These are phyloP conservation scores for Neonectria magnoliae DNA, from an alignment of 2,329 filamentous ascomycete genomes.

Conservation along the genomic window DNA sequence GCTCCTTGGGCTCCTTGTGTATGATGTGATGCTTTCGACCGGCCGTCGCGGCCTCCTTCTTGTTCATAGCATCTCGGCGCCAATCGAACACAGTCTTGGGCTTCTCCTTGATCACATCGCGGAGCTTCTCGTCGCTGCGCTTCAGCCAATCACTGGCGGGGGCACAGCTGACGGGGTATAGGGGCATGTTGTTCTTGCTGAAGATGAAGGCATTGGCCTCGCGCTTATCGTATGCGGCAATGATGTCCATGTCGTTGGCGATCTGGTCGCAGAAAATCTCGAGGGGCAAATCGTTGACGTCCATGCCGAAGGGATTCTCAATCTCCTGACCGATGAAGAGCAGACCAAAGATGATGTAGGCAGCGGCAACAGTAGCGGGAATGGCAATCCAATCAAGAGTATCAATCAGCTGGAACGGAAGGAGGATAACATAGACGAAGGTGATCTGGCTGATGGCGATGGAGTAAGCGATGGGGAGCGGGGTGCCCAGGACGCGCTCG, in stretches of 20 bases:
- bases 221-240: conserved; percentile 63
- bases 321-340: conserved; percentile 80
- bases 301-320: conserved; percentile 85
- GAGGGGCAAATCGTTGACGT: conserved; percentile 83
- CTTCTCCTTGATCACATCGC: conserved; percentile 53
- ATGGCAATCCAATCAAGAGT: conserved; percentile 78
- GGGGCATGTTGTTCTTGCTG: conserved; percentile 57
- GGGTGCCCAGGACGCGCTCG: conserved; percentile 84
- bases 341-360: conserved; percentile 86
- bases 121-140: conserved; percentile 53
- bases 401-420: conserved; percentile 81
- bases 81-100: conserved; percentile 50
- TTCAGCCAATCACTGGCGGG: conserved; percentile 51
- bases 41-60: conserved; percentile 27
- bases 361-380: conserved; percentile 75
- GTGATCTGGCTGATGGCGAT: conserved; percentile 89
- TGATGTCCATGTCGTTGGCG: conserved; percentile 77
- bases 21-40: conserved; percentile 15
- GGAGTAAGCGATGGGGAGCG: conserved; percentile 82
- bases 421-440: conserved; percentile 81
- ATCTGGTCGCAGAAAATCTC: conserved; percentile 82
- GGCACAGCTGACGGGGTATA: conserved; percentile 64
- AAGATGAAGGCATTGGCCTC: conserved; percentile 46
- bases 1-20: neutral
- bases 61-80: conserved; percentile 36